Base-by-base conservation (phyloP, 768 basidiomycete genomes). In the Rhizopogon vulgaris region DNA sequence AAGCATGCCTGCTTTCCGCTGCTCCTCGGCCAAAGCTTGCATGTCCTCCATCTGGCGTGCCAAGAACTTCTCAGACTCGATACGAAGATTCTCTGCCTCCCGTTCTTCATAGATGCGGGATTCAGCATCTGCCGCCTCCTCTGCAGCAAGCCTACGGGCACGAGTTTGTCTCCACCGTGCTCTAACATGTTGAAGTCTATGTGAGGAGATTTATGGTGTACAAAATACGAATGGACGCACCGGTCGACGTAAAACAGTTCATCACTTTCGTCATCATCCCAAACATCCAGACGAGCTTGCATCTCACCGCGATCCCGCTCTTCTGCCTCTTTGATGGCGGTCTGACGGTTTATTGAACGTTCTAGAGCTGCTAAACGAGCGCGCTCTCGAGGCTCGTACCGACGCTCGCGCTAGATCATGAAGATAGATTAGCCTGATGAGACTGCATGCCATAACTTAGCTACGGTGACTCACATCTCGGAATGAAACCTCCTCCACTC, bases 21-120 rank as follows among this genome's bases (percentile, higher is more conserved):
- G 92, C 62, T 94, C 88, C 47, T 90, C 89, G 11, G 89, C 90
- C 27, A 95, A 73, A 2, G 90, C 86, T 58, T 93, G 91, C 84
- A 95, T 88, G 67, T 97, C 94, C 56, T 90, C 90, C 90, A 95
- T 93, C 63, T 96, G 94, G 50, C 84, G 79, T 34, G 90, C 90
- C 54, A 97, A 76, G 78, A 98, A 96, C 56, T 84, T 87, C 68
- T 97, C 95, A 0, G 92, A 93, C 69, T 97, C 93, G 45, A 83
- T 79, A 34, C 91, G 83, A 22, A 96, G 76, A 58, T 90, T 88
- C 64, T 89, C 93, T 7, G 83, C 81, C 68, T 96, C 92, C 48
- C 87, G 85, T 41, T 86, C 85, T 69, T 96, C 94, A 53, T 84
- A 84, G 27, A 78, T 72, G 14, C 90, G 81, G 34, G 91, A 93